Evolutionary conservation across 805 yeast genomes (phyloP), one percentile per base, ranked within the genome.

Genomic region (Debaryomyces castellii): DNA sequence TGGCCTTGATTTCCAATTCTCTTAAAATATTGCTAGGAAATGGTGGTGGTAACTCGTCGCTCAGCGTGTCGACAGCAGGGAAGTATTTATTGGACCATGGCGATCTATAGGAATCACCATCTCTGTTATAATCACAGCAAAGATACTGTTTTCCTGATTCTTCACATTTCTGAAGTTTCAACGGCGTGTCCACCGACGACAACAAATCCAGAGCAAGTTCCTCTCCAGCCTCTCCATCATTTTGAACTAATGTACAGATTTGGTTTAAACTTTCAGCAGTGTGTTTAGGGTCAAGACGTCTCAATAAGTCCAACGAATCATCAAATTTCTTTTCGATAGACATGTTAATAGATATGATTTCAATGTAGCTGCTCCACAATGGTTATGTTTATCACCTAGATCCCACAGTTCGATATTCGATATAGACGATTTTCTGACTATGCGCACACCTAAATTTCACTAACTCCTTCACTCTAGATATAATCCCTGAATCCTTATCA

Each of bases 101-200:
- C 0, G 96, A 87, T 55, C 98, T 77, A 67, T 78, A 87, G 17
- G 91, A 83, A 66, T 92, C 98, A 6, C 96, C 91, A 60, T 92
- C 99, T 54, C 99, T 78, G 66, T 92, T 92, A 64, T 92, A 92
- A 64, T 92, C 99, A 67, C 98, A 92, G 43, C 91, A 80, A 46
- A 92, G 75, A 62, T 76, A 92, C 47, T 77, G 78, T 65, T 86
- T 86, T 9, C 87, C 87, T 11, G 80, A 61, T 22, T 67, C 66
- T 8, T 59, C 54, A 60, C 90, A 85, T 30, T 69, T 67, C 39
- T 69, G 59, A 36, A 80, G 69, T 33, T 71, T 67, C 54, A 92
- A 73, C 21, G 98, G 98, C 42, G 85, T 83, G 66, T 92, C 99
- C 10, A 92, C 90, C 0, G 94, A 79, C 4, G 96, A 80, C 40